These are phyloP conservation scores for Crithidia brevicula DNA, from an alignment of 208 protist genomes.

Conservation along the genomic window DNA sequence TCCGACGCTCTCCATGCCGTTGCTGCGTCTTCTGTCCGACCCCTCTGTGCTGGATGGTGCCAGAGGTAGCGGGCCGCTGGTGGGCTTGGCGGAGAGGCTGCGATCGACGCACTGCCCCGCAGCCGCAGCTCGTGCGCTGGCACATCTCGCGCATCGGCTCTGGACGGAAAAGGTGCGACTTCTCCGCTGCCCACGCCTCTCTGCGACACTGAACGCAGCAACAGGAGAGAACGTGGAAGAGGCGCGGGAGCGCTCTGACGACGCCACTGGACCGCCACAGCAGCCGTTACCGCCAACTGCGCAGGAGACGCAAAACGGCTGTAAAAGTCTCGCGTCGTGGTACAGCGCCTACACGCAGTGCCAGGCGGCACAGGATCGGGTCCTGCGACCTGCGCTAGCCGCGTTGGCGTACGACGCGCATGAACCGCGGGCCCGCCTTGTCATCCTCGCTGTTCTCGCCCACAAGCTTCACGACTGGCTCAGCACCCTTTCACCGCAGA, in stretches of 20 bases:
- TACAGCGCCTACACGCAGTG: slow-evolving; percentile 14
- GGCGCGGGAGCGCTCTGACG: no score
- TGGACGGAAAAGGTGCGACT: slow-evolving; percentile 49
- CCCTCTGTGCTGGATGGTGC: slow-evolving; percentile 25
- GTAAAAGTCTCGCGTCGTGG: slow-evolving; percentile 18
- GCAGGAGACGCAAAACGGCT: no score
- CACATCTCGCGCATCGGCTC: slow-evolving; percentile 38
- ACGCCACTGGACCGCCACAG: no score
- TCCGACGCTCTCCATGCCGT: slow-evolving; percentile 15
- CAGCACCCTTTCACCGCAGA: not conserved
- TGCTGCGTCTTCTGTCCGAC: slow-evolving; percentile 30
- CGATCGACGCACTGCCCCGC: slow-evolving; percentile 27
- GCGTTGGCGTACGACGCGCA: slow-evolving; percentile 59
- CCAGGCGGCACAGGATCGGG: slow-evolving; percentile 43
- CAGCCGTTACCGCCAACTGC: not conserved
- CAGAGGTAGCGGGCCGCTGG: not conserved
- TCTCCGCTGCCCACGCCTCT: not conserved
- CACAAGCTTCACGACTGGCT: slow-evolving; percentile 27
- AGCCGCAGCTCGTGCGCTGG: slow-evolving; percentile 34
- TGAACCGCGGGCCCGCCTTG: slow-evolving; percentile 47
- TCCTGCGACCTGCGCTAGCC: slow-evolving; percentile 61
- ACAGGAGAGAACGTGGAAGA: no score
- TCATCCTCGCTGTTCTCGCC: slow-evolving; percentile 38
- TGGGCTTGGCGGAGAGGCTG: slow-evolving; percentile 31
- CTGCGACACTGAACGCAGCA: no score